These are phyloP conservation scores for Epichloe festucae DNA, from an alignment of 2,329 filamentous ascomycete genomes.

Conservation along the genomic window DNA sequence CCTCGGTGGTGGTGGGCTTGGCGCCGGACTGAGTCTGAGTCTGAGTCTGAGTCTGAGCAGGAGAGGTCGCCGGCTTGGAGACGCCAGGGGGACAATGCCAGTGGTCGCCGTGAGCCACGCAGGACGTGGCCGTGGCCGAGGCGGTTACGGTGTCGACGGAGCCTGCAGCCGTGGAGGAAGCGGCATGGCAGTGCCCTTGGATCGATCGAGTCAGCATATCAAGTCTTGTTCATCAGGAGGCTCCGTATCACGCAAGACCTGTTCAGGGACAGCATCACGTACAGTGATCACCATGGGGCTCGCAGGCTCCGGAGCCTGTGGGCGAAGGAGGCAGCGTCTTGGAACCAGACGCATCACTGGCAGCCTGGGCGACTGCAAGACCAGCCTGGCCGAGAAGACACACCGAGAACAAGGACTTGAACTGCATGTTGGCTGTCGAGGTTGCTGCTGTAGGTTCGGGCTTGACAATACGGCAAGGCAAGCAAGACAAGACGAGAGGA, in stretches of 20 bases:
- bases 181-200: conserved; percentile 9
- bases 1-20: neutral
- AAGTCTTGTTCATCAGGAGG: neutral
- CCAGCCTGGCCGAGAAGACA: conserved; percentile 8
- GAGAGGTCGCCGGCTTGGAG: conserved; percentile 6
- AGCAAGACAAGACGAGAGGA: neutral
- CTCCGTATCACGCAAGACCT: too few relatives aligned
- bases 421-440: conserved; percentile 4
- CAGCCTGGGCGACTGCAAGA: conserved; percentile 4
- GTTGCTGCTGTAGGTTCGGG: neutral
- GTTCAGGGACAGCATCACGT: neutral
- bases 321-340: conserved; percentile 10
- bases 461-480: neutral
- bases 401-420: conserved; percentile 7
- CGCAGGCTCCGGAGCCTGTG: conserved; percentile 8
- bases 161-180: neutral
- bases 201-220: neutral
- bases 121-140: conserved; percentile 1
- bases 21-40: conserved; percentile 1
- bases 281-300: conserved; percentile 9
- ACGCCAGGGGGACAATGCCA: conserved; percentile 8
- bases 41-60: conserved; percentile 1
- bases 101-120: conserved; percentile 8
- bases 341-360: neutral
- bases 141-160: neutral